Conservation (phyloP, 352 stramenopile species). For the Phytopythium ostracodes region DNA sequence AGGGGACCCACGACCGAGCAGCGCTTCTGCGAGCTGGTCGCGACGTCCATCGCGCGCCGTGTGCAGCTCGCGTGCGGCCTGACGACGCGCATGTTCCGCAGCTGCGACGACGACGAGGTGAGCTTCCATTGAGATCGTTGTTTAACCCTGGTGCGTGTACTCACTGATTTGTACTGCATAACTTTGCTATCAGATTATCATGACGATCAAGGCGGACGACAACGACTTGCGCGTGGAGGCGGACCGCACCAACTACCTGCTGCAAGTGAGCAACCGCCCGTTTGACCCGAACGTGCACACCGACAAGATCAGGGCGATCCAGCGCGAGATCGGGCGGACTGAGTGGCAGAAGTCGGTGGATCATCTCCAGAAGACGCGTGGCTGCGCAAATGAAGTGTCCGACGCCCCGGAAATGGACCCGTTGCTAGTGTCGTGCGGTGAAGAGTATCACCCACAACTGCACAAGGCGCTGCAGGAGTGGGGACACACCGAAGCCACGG, state of each 20-base stretch:
- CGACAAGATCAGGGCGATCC: slow-evolving; percentile 46
- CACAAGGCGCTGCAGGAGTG: slow-evolving; percentile 45
- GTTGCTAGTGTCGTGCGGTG: slow-evolving; percentile 53
- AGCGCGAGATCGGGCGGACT: slow-evolving; percentile 44
- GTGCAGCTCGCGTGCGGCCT: slow-evolving; percentile 75
- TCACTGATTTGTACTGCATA: background rate
- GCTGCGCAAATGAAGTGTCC: slow-evolving; percentile 22
- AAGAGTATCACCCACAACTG: slow-evolving; percentile 61
- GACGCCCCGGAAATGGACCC: slow-evolving; percentile 74
- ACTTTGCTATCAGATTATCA: slow-evolving; percentile 41
- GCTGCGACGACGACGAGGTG: slow-evolving; percentile 55
- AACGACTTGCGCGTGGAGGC: slow-evolving; percentile 67
- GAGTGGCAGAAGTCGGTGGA: slow-evolving; percentile 48
- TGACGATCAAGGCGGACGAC: slow-evolving; percentile 78
- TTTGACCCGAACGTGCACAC: slow-evolving; percentile 53
- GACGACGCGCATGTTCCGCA: slow-evolving; percentile 80
- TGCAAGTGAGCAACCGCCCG: slow-evolving; percentile 74
- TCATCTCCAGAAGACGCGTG: slow-evolving; percentile 51
- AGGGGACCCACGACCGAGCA: slow-evolving; percentile 40
- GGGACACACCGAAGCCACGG: slow-evolving; percentile 74
- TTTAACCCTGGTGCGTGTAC: background rate
- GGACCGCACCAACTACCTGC: slow-evolving; percentile 61
- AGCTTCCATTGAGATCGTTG: background rate
- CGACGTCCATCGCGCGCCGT: slow-evolving; percentile 51
- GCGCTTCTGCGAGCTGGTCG: slow-evolving; percentile 68